Base-by-base conservation (phyloP, 495 filamentous ascomycete species). In the Xylaria curta region DNA sequence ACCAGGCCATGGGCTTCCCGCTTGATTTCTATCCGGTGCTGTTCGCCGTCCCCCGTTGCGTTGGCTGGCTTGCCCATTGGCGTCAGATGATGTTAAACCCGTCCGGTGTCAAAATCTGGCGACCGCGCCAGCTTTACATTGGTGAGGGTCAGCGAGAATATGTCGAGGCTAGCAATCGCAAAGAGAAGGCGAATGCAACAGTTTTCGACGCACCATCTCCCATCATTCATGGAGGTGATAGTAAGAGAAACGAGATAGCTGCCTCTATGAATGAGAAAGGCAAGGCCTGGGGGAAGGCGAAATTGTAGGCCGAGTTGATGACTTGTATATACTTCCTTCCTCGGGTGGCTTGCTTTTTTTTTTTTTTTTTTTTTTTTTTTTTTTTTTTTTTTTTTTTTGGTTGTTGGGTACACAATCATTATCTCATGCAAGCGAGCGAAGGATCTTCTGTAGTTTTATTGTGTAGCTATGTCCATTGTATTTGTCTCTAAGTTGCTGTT, bases 1-100 rank as follows among this genome's bases (percentile, higher is more conserved):
- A 88, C 63, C 84, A 83, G 21, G 83, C 79, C 4, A 80, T 88
- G 87, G 82, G 81, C 24, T 83, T 83, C 75, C 81, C 81, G 4
- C 68, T 81, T 8, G 81, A 82, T 51, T 82, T 82, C 54, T 82
- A 81, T 42, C 81, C 81, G 2, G 78, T 82, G 17, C 70, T 82
- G 19, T 82, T 82, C 69, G 81, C 81, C 47, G 81, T 82, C 28
- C 81, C 81, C 1, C 71, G 81, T 38, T 81, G 81, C 36, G 80
- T 80, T 17, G 80, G 80, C 28, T 82, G 80, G 80, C 49, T 82
- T 44, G 81, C 81, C 12, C 81, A 82, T 66, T 82, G 81, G 81
- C 79, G 73, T 15, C 73, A 82, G 64, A 81, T 82, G 68, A 78
- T 76, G 24, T 70, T 82, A 13, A 81, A 80, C 54, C 67, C 72